Percentiles rank a stretch among this genome's conserved stretches.
These are phyloP conservation scores for Dionaea muscipula DNA, from an alignment of 179 eudicot genomes.

Conservation along the genomic window DNA sequence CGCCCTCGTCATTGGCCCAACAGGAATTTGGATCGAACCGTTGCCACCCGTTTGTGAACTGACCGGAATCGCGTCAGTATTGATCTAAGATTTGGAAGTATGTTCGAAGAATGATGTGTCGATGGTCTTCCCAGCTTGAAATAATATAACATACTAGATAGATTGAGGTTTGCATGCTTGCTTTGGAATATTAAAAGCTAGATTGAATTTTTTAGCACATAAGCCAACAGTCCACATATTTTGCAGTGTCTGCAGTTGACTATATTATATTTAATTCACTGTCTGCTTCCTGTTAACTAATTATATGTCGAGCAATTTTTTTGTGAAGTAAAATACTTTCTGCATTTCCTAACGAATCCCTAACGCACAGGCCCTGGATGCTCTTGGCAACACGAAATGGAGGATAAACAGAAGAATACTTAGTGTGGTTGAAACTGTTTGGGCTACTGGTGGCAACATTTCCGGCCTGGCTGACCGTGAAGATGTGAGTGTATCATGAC, in stretches of 20 bases:
- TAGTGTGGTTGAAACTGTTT: conserved; percentile 62
- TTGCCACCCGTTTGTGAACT: no score
- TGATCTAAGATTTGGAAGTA: no score
- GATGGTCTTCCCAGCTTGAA: no score
- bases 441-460: conserved; percentile 75
- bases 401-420: conserved; percentile 62
- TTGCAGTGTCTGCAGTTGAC: background rate
- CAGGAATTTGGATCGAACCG: no score
- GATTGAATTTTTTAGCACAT: background rate
- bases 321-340: background rate
- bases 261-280: no score
- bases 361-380: conserved; percentile 59
- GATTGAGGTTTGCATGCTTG: background rate
- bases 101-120: no score
- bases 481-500: conserved; percentile 49
- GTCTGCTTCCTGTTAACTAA: no score
- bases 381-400: conserved; percentile 83
- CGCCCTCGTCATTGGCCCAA: no score
- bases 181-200: background rate
- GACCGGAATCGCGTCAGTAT: no score
- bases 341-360: background rate
- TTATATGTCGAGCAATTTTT: background rate
- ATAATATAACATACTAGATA: background rate
- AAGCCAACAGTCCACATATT: background rate
- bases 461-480: conserved; percentile 64